These are phyloP conservation scores for Plenodomus biglobosus DNA, from an alignment of 2,329 filamentous ascomycete species.

Conservation along the genomic window DNA sequence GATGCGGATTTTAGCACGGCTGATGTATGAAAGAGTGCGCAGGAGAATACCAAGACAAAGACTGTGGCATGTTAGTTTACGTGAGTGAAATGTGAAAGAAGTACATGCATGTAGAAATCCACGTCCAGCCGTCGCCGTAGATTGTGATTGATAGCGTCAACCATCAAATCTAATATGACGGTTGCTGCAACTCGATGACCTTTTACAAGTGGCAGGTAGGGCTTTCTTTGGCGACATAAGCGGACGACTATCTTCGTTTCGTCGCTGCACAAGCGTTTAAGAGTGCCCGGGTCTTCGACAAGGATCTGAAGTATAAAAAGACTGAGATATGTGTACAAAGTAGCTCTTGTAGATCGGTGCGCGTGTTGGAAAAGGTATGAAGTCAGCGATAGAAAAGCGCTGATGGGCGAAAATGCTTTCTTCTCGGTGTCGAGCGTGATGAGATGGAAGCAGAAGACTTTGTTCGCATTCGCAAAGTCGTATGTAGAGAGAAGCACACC, in stretches of 20 bases:
- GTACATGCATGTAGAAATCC: constrained; percentile 68
- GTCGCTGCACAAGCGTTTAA: constrained; percentile 80
- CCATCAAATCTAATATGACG: constrained; percentile 79
- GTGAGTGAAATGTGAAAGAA: neutral
- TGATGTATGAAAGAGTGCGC: constrained; percentile 80
- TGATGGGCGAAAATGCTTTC: constrained; percentile 71
- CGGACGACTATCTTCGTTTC: constrained; percentile 74
- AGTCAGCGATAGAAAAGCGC: constrained; percentile 80
- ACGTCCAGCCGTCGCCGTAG: constrained; percentile 82
- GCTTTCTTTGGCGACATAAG: constrained; percentile 84
- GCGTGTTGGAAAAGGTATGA: constrained; percentile 95
- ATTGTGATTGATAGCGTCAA: constrained; percentile 94
- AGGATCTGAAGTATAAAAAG: constrained; percentile 83
- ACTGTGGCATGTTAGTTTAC: constrained; percentile 42
- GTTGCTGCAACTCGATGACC: constrained; percentile 73
- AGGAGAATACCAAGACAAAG: constrained; percentile 80
- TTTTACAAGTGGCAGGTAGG: constrained; percentile 74
- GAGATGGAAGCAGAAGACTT: constrained; percentile 86
- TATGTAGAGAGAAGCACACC: constrained; percentile 83
- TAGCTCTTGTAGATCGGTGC: constrained; percentile 75
- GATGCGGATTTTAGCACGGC: constrained; percentile 77
- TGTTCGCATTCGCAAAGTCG: constrained; percentile 92
- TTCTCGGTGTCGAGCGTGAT: constrained; percentile 66
- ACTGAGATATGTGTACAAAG: constrained; percentile 81
- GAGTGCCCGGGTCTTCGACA: constrained; percentile 79